phyloP scores from a whole-genome alignment of 2,329 filamentous ascomycete species.

The Fusarium sp. region DNA sequence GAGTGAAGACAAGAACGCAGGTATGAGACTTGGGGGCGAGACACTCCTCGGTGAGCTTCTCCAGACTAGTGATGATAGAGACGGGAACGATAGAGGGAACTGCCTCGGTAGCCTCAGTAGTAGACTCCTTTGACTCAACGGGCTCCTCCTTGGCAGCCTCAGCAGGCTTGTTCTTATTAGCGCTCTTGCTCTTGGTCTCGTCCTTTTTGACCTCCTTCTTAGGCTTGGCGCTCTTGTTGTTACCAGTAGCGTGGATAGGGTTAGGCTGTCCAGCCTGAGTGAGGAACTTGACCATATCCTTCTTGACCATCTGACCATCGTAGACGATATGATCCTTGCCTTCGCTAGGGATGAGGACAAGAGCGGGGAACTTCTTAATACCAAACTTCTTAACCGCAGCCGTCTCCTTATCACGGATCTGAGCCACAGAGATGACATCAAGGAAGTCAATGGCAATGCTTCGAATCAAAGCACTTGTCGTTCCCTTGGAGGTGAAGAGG shows the following conservation, averaged over 20 bases:
- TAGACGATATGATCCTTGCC: conserved; percentile 77
- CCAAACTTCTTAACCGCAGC: conserved; percentile 78
- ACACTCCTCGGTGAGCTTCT: conserved; percentile 76
- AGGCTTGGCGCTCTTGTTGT: conserved; percentile 53
- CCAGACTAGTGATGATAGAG: conserved; percentile 69
- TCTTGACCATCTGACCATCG: conserved; percentile 86
- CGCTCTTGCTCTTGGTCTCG: conserved; percentile 50
- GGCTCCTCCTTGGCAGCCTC: conserved; percentile 48
- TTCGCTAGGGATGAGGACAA: conserved; percentile 81
- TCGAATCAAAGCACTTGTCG: conserved; percentile 83
- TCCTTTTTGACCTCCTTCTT: conserved; percentile 53
- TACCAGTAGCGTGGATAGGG: conserved; percentile 66
- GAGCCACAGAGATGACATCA: conserved; percentile 80
- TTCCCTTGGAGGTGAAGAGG: conserved; percentile 93
- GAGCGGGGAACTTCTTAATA: conserved; percentile 80
- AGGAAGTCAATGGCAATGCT: conserved; percentile 92
- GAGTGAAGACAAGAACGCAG: conserved; percentile 82
- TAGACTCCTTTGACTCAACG: conserved; percentile 40
- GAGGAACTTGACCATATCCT: conserved; percentile 83
- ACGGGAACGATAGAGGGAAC: conserved; percentile 68
- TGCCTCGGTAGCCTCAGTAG: conserved; percentile 41
- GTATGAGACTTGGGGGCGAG: conserved; percentile 80
- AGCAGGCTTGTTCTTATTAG: conserved; percentile 44
- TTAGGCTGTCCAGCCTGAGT: conserved; percentile 83
- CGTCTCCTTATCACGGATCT: conserved; percentile 84